Evolutionary conservation across 2,329 filamentous ascomycete genomes (phyloP).

Genomic region (Cladophialophora psammophila): DNA sequence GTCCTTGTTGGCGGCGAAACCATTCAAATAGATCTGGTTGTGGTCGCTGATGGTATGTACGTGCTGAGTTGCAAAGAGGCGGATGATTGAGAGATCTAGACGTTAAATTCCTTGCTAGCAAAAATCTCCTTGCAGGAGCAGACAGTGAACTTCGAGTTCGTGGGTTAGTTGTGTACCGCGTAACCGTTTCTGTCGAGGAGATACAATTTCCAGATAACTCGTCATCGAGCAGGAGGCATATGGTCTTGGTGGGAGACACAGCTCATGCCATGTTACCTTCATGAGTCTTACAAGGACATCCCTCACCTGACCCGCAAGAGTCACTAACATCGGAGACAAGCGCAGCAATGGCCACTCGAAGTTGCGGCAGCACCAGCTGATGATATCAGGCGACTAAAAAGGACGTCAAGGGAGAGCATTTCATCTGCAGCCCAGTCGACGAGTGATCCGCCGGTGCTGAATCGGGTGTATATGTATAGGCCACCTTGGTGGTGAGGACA

Average conservation of each 20-base stretch:
- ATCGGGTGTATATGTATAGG: slow-evolving; percentile 60
- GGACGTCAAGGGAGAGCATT: slow-evolving; percentile 49
- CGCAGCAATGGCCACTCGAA: slow-evolving; percentile 16
- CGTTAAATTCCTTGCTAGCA: slow-evolving; percentile 9
- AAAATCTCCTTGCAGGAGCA: slow-evolving; percentile 2
- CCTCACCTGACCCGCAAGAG: background rate
- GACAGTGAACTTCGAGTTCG: slow-evolving; percentile 6
- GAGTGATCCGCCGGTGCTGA: slow-evolving; percentile 55
- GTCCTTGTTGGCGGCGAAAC: slow-evolving; percentile 31
- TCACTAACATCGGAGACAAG: background rate
- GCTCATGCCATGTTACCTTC: slow-evolving; percentile 54
- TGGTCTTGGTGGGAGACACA: slow-evolving; percentile 51
- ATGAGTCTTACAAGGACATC: slow-evolving; percentile 47
- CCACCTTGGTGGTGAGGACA: slow-evolving; percentile 47
- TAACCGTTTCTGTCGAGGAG: slow-evolving; percentile 2
- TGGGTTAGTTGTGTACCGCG: slow-evolving; percentile 4
- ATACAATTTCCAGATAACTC: slow-evolving; percentile 34
- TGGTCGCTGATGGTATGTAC: slow-evolving; percentile 39
- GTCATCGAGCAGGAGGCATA: slow-evolving; percentile 39
- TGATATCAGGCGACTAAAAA: slow-evolving; percentile 50
- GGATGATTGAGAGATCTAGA: too few relatives aligned
- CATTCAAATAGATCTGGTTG: slow-evolving; percentile 34
- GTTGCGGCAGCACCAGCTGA: slow-evolving; percentile 9
- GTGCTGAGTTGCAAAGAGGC: background rate
- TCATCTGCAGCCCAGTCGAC: slow-evolving; percentile 55